These are phyloP conservation scores for Acer campestre DNA, from an alignment of 345 rosid species.

Conservation along the genomic window DNA sequence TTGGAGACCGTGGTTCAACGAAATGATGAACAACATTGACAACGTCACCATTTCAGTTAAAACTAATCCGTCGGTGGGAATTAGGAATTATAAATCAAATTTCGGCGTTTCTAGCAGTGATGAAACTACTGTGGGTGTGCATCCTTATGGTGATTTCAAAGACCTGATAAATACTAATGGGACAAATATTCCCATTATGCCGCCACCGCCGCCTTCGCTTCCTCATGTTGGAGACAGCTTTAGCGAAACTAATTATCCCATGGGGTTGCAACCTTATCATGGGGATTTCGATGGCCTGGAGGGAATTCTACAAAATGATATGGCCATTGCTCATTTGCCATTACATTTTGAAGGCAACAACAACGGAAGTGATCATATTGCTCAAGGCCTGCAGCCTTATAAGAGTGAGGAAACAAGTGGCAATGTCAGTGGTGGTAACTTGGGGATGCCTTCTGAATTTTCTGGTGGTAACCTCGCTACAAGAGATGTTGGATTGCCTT, in stretches of 20 bases:
- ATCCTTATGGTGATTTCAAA: no score
- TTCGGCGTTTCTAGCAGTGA: no score
- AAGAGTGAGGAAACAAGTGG: background rate
- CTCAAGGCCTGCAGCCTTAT: background rate
- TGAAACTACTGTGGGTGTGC: no score
- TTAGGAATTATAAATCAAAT: background rate
- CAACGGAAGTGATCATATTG: background rate
- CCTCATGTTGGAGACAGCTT: background rate
- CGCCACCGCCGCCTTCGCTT: background rate
- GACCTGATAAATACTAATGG: background rate
- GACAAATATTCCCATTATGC: background rate
- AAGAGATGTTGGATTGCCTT: conserved; percentile 13
- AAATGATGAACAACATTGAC: background rate
- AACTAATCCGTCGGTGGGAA: background rate
- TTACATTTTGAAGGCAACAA: background rate
- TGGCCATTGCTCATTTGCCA: no score
- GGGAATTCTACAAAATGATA: no score
- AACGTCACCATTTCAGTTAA: background rate
- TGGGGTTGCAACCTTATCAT: no score
- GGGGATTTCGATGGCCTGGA: no score
- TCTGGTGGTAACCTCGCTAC: background rate
- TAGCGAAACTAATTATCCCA: no score
- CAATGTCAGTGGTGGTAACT: background rate
- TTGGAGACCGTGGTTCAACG: conserved; percentile 10
- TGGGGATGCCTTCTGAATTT: background rate